Percentiles rank a stretch among this genome's conserved stretches.
phyloP scores from a whole-genome alignment of 768 basidiomycete genomes.

The Lentinula aciculospora region DNA sequence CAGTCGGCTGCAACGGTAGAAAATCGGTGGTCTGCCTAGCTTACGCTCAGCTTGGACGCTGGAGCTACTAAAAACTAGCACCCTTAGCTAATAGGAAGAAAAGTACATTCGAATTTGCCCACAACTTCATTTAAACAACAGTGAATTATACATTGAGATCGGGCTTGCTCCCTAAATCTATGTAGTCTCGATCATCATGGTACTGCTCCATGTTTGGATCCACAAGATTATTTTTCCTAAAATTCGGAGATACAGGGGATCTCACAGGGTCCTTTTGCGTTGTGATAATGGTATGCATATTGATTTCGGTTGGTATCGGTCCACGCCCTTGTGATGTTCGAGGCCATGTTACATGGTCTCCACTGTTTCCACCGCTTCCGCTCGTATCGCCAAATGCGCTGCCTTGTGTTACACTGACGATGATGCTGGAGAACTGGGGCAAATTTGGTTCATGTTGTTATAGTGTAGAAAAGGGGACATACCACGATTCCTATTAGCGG shows the following conservation, averaged over 20 bases:
- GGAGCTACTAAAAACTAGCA: too few species aligned
- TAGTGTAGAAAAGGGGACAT: not conserved
- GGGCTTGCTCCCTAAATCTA: not conserved
- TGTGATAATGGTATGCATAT: not conserved
- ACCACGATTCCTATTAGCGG: slow-evolving; percentile 1
- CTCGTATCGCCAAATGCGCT: not conserved
- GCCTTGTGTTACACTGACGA: not conserved
- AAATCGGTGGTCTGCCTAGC: too few species aligned
- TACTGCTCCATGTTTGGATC: not conserved
- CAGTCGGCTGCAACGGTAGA: too few species aligned
- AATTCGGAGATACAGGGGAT: not conserved
- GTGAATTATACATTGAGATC: not conserved
- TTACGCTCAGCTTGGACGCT: too few species aligned
- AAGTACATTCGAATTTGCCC: too few species aligned
- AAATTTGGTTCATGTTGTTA: not conserved
- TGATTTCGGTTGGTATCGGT: not conserved
- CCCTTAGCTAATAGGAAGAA: too few species aligned
- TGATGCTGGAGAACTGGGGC: not conserved
- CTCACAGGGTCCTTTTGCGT: not conserved
- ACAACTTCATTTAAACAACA: not conserved
- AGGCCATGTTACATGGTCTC: not conserved
- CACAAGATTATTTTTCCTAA: not conserved
- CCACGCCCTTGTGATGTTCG: not conserved
- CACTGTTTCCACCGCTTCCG: not conserved
- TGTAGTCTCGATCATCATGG: not conserved